Base-by-base conservation (phyloP, 2,329 filamentous ascomycete genomes). In the Fusarium kyushuense region DNA sequence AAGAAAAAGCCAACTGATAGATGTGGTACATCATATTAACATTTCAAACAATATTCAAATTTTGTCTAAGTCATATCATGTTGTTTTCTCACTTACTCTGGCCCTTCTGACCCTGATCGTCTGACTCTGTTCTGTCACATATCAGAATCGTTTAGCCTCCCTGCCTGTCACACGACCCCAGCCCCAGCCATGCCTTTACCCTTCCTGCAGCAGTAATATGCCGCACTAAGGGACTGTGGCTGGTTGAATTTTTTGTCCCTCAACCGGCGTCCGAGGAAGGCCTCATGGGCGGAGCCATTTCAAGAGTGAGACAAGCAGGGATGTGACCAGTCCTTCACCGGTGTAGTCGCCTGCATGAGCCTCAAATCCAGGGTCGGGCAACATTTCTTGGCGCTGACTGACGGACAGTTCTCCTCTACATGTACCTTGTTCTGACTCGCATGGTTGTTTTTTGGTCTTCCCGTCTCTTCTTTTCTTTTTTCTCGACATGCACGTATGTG, bases 301-400 rank as follows among this genome's bases (percentile, higher is more conserved):
- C 23, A 19, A 23, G 25, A 25, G 23, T 16, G 45, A 55, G 30
- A 43, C 30, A 58, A 43, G 25, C 35, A 47, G 32, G 59, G 54
- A 52, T 65, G 46, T 21, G 52, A 49, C 38, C 48, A 54, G 46
- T 21, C 21, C 32, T 51, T 41, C 23, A 69, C 65, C 65, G 65
- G 65, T 68, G 65, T 36, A 65, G 45, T 29, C 40, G n/a, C 36
- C 30, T 66, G 65, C 65, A 68, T 68, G 55, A 66, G 65, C 49
- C 65, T 69, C 54, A 67, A 47, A 53, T 27, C 33, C 54, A 54
- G 65, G 35, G 47, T 32, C 27, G 42, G 45, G 16, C 54, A 42
- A 14, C 27, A 21, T 51, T 27, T 58, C 32, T 53, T 63, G 54
- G 42, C 59, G 13, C n/a, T 59, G 23, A 23, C 48, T 59, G 29